Base-by-base conservation (phyloP, 257 asterid species). In the Mitragyna speciosa region DNA sequence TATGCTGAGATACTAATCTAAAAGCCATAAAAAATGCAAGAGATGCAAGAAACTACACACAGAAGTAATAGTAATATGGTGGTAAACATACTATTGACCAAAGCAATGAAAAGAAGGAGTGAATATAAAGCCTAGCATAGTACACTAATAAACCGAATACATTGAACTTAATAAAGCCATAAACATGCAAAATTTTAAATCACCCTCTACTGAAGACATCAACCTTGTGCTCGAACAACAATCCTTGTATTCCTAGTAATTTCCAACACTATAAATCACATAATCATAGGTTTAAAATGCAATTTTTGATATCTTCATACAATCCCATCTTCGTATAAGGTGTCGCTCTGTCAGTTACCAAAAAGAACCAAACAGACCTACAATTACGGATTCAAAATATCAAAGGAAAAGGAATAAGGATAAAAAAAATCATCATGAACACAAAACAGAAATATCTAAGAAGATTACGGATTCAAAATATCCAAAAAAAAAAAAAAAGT, bases 1-100 rank as follows among this genome's bases (percentile, higher is more conserved):
- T 22, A 77, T 64, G 74, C 67, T 58, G 80, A 73, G 17, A 45
- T 39, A 76, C 74, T 77, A 76, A 65, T 36, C n/a, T 43, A 47
- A 36, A 36, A 73, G 20, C 41, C 5, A 61, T 49, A 67, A 11
- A 8, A 9, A 69, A 67, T 51, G 56, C 56, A 67, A 77, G 75
- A 67, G 52, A 67, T 33, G 68, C 26, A 33, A 33, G 54, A 41
- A 33, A 47, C 45, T 63, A 56, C 51, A 36, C 63, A 39, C 30
- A 26, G 24, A 71, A 47, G 9, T 71, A 11, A 51, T 36, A 47
- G n/a, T n/a, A n/a, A n/a, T n/a, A n/a, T n/a, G n/a, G n/a, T 3
- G 6, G 6, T 5, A 47, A 71, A 26, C 22, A 71, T 47, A 26
- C 5, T 15, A 41, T 33, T 7, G 15, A 70, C 11, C 11, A 20